Evolutionary conservation across 163 green algal species (phyloP).

Genomic region (Prototheca wickerhamii): DNA sequence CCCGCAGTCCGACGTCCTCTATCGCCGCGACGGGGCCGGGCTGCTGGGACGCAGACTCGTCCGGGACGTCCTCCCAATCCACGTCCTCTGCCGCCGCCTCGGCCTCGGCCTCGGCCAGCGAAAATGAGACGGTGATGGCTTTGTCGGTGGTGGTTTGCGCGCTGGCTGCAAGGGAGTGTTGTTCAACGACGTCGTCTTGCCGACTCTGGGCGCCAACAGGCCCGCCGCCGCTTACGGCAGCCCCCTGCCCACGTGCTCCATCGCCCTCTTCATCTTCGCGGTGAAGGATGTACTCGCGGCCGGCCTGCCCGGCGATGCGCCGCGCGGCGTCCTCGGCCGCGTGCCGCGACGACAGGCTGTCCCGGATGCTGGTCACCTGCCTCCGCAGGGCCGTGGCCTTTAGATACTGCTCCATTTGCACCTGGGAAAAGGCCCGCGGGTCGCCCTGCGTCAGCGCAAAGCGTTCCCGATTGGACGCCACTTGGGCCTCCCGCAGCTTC

Average conservation of each 20-base stretch:
- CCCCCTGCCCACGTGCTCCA: neutral
- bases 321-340: constrained; percentile 7
- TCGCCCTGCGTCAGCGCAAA: constrained; percentile 29
- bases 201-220: no score
- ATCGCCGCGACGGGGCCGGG: neutral
- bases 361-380: constrained; percentile 34
- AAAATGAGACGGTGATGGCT: constrained; percentile 11
- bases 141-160: neutral
- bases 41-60: constrained; percentile 1
- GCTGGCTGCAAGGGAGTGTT: no score
- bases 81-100: constrained; percentile 3
- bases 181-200: no score
- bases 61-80: constrained; percentile 22
- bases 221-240: no score
- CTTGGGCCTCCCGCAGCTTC: constrained; percentile 47
- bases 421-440: constrained; percentile 45
- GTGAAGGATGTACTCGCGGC: constrained; percentile 58
- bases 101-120: constrained; percentile 2
- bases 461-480: constrained; percentile 35
- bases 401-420: constrained; percentile 84
- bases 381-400: constrained; percentile 47
- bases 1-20: neutral
- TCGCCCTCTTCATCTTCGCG: constrained; percentile 1
- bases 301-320: constrained; percentile 49
- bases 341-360: constrained; percentile 21